Evolutionary conservation across 2,329 filamentous ascomycete species (phyloP).

Genomic region (Aureobasidium sp.): DNA sequence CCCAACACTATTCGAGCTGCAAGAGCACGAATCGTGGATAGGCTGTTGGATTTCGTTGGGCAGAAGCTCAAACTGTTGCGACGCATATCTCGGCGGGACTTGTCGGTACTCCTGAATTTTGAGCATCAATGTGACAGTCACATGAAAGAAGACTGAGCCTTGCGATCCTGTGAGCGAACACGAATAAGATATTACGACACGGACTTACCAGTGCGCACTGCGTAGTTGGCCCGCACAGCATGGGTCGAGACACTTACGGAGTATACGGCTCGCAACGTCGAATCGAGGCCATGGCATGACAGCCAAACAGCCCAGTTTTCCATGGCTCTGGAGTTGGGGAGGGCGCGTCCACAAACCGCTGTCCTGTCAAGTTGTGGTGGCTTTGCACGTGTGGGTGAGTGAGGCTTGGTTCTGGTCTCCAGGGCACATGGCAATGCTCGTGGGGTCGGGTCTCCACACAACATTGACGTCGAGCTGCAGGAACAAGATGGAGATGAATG

Average conservation of each 20-base stretch:
- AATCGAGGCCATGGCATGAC: neutral
- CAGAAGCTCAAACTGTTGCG: neutral
- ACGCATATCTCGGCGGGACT: neutral
- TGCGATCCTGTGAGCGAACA: neutral
- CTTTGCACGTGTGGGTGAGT: slow-evolving; percentile 1
- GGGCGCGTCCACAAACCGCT: neutral
- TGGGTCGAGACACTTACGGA: too few species aligned
- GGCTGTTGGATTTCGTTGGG: neutral
- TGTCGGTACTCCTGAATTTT: neutral
- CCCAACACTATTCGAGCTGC: slow-evolving; percentile 2
- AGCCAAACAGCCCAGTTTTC: neutral
- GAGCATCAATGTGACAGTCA: neutral
- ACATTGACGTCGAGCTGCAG: slow-evolving; percentile 1
- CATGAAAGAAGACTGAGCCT: neutral
- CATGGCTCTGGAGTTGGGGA: neutral
- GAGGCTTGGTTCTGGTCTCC: slow-evolving; percentile 7
- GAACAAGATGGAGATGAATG: neutral
- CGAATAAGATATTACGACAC: neutral
- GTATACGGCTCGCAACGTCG: neutral
- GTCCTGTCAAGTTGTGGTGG: slow-evolving; percentile 1
- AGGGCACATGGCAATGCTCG: neutral
- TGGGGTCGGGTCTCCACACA: slow-evolving; percentile 8
- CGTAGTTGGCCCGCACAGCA: neutral
- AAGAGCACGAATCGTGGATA: neutral
- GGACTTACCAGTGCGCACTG: neutral